These are phyloP conservation scores for Lasiosphaeria hispida DNA, from an alignment of 495 filamentous ascomycete genomes.

Conservation along the genomic window DNA sequence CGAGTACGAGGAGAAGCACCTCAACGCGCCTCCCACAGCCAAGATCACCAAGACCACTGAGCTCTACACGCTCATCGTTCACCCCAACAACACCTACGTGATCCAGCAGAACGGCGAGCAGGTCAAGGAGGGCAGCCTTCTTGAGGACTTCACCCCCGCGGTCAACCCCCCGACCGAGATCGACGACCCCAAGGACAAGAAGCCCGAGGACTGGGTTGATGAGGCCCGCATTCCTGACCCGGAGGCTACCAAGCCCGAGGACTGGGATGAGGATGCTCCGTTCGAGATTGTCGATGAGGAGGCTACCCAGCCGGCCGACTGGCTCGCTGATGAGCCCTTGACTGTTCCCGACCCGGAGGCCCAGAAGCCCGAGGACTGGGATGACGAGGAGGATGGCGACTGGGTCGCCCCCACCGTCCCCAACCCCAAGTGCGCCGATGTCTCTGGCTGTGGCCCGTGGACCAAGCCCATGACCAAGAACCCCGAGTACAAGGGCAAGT, in stretches of 20 bases:
- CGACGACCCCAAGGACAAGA: conserved; percentile 91
- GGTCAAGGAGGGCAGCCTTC: conserved; percentile 82
- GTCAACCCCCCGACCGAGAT: conserved; percentile 97
- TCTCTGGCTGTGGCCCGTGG: conserved; percentile 94
- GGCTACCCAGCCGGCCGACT: conserved; percentile 88
- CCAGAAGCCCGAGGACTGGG: conserved; percentile 99
- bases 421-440: conserved; percentile 94
- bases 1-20: conserved; percentile 99
- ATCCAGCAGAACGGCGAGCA: conserved; percentile 85
- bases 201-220: conserved; percentile 96
- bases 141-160: conserved; percentile 89
- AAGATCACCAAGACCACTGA: conserved; percentile 86
- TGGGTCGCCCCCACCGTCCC: conserved; percentile 91
- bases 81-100: conserved; percentile 90
- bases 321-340: conserved; percentile 88
- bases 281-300: conserved; percentile 94
- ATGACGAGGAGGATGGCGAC: conserved; percentile 99
- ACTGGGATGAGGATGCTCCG: conserved; percentile 99
- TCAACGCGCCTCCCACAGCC: conserved; percentile 77
- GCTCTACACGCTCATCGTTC: conserved; percentile 94
- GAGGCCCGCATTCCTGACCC: conserved; percentile 87
- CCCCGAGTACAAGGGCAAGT: conserved; percentile 98
- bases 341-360: conserved; percentile 93
- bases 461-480: conserved; percentile 89
- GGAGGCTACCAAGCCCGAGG: conserved; percentile 90